A percentile compares a stretch with the other conserved stretches of the same genome.
phyloP scores from a whole-genome alignment of 2,329 filamentous ascomycete species.

The Colletotrichum tanaceti region DNA sequence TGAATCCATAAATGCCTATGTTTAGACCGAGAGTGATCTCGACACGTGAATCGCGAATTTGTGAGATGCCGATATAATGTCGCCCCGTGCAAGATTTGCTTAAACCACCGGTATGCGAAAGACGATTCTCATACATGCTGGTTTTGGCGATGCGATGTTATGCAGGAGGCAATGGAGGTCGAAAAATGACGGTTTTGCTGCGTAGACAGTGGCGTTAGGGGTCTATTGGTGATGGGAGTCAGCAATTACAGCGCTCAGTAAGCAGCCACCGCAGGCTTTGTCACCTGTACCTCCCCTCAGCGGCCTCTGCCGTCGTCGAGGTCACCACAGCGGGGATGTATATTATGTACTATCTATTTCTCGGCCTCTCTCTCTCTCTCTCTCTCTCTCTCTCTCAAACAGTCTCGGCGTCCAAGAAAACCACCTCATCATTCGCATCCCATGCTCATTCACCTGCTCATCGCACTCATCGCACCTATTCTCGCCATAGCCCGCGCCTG shows the following conservation, averaged over 20 bases:
- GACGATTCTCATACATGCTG: neutral
- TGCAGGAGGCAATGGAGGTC: no score
- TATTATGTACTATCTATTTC: constrained; percentile 1
- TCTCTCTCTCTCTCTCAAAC: neutral
- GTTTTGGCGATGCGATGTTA: no score
- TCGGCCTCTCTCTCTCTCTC: neutral
- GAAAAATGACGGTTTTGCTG: no score
- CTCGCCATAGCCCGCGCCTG: neutral
- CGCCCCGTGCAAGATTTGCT: no score
- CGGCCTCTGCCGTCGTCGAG: neutral
- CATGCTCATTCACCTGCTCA: neutral
- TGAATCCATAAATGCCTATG: no score
- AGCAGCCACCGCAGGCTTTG: constrained; percentile 14
- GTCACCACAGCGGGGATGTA: neutral
- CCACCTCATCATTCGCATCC: neutral
- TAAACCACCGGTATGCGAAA: no score
- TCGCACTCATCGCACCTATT: neutral
- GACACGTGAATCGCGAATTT: no score
- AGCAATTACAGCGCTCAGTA: constrained; percentile 24
- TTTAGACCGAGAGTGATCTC: no score
- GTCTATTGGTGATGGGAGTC: neutral
- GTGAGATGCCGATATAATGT: no score
- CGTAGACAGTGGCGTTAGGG: neutral
- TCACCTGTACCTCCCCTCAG: neutral
- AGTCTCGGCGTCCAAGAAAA: no score